Evolutionary conservation across 208 protist species (phyloP).

Genomic region (Trypanosoma conorhini): DNA sequence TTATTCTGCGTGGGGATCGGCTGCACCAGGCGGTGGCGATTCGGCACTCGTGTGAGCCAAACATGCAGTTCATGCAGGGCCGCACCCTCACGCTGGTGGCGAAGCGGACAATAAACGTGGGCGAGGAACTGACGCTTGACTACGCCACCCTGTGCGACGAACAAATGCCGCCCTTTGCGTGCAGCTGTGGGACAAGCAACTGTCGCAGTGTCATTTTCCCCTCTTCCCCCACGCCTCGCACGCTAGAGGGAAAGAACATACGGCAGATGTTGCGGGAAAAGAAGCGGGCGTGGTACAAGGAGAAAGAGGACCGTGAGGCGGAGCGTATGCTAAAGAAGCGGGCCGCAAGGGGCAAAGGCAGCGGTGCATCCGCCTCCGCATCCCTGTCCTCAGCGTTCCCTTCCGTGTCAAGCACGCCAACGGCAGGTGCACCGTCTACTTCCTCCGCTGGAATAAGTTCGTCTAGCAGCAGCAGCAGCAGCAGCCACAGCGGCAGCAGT

Average conservation of each 20-base stretch:
- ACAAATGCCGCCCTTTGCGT: slow-evolving; percentile 77
- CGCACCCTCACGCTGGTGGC: slow-evolving; percentile 75
- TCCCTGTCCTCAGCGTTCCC: not conserved
- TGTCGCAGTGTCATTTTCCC: slow-evolving; percentile 84
- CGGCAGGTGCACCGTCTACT: not conserved
- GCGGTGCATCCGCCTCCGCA: not conserved
- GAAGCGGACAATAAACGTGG: slow-evolving; percentile 76
- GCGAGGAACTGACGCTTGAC: slow-evolving; percentile 89
- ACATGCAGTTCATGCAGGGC: slow-evolving; percentile 85
- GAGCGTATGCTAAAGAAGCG: slow-evolving; percentile 82
- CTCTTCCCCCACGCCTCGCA: slow-evolving; percentile 61
- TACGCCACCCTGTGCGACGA: slow-evolving; percentile 84
- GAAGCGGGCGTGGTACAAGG: slow-evolving; percentile 68
- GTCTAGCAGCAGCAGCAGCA: not conserved
- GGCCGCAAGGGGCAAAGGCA: slow-evolving; percentile 14
- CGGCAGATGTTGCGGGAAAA: slow-evolving; percentile 73
- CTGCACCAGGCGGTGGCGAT: slow-evolving; percentile 72
- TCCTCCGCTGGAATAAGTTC: not conserved
- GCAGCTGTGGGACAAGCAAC: slow-evolving; percentile 81
- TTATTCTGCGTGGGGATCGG: slow-evolving; percentile 71
- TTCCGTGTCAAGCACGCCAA: not conserved
- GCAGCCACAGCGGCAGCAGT: not conserved
- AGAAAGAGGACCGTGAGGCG: slow-evolving; percentile 72
- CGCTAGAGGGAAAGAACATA: slow-evolving; percentile 61
- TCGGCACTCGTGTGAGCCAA: slow-evolving; percentile 91